phyloP scores from a whole-genome alignment of 1,284 basidiomycete species.

The Rhizopogon parksii region DNA sequence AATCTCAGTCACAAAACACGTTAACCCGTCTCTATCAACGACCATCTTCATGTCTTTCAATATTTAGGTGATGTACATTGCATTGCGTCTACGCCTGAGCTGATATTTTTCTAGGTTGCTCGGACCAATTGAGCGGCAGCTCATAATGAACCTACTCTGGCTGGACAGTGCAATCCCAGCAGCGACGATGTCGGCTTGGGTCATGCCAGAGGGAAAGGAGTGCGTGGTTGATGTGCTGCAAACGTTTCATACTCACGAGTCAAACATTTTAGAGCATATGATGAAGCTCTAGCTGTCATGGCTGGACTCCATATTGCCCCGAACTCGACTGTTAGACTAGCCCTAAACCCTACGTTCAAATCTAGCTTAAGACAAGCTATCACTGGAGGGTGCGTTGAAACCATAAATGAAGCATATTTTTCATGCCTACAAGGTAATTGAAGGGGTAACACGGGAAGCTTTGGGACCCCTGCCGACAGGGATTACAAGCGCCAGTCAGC shows the following conservation, averaged over 20 bases:
- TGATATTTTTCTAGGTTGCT: conserved; percentile 55
- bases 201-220: conserved; percentile 70
- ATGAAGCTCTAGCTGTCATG: conserved; percentile 62
- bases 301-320: conserved; percentile 71
- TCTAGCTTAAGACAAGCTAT: conserved; percentile 79
- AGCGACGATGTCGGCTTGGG: conserved; percentile 78
- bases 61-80: conserved; percentile 66
- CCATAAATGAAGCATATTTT: not conserved
- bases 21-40: conserved; percentile 81
- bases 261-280: conserved; percentile 52
- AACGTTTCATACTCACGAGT: conserved; percentile 11
- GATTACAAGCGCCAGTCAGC: conserved; percentile 51
- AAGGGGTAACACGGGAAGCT: conserved; percentile 86
- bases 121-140: conserved; percentile 80
- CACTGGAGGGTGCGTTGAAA: conserved; percentile 75
- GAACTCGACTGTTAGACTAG: conserved; percentile 52
- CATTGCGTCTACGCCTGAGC: not conserved
- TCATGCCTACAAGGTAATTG: conserved; percentile 9
- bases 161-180: conserved; percentile 70
- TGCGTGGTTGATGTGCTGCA: conserved; percentile 29
- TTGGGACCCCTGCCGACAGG: conserved; percentile 76
- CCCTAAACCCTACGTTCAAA: conserved; percentile 75
- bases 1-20: conserved; percentile 79
- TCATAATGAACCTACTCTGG: conserved; percentile 91
- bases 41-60: conserved; percentile 89